Conservation (phyloP, 768 basidiomycete species). For the Dioszegia crocea region DNA sequence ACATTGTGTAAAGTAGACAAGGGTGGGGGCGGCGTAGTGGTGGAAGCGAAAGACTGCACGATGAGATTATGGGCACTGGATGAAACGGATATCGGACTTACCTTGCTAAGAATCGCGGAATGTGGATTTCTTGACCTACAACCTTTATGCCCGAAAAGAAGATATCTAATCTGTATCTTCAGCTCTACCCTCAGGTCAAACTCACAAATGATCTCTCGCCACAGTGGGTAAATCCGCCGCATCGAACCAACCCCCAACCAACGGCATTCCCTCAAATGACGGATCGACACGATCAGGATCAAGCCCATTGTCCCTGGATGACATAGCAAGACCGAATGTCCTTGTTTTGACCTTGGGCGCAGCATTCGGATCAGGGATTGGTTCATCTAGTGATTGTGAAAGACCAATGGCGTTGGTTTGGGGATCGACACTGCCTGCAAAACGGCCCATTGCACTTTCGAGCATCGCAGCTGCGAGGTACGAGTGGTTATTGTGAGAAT, state of each 20-base stretch:
- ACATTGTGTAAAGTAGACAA: constrained; percentile 42
- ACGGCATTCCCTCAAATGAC: constrained; percentile 4
- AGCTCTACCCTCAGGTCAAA: background rate
- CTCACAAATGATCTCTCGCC: constrained; percentile 42
- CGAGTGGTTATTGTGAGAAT: too few species aligned
- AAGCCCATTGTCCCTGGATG: background rate
- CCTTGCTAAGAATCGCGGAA: constrained; percentile 41
- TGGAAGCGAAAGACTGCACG: constrained; percentile 30
- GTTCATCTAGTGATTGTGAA: background rate
- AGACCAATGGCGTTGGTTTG: background rate
- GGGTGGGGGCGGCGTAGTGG: constrained; percentile 38
- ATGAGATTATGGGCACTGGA: background rate
- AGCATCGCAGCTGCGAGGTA: too few species aligned
- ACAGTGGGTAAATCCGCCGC: constrained; percentile 38
- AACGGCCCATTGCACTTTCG: background rate
- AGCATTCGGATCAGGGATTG: too few species aligned
- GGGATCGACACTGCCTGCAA: background rate
- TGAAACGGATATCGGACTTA: constrained; percentile 7
- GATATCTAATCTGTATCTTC: constrained; percentile 29
- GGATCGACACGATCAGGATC: constrained; percentile 6
- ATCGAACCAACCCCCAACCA: constrained; percentile 45
- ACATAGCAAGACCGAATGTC: background rate
- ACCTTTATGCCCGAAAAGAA: constrained; percentile 36
- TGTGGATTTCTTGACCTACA: constrained; percentile 35
- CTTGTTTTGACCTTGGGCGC: too few species aligned